Base-by-base conservation (phyloP, 495 filamentous ascomycete species). In the Friedmanniomyces endolithicus region DNA sequence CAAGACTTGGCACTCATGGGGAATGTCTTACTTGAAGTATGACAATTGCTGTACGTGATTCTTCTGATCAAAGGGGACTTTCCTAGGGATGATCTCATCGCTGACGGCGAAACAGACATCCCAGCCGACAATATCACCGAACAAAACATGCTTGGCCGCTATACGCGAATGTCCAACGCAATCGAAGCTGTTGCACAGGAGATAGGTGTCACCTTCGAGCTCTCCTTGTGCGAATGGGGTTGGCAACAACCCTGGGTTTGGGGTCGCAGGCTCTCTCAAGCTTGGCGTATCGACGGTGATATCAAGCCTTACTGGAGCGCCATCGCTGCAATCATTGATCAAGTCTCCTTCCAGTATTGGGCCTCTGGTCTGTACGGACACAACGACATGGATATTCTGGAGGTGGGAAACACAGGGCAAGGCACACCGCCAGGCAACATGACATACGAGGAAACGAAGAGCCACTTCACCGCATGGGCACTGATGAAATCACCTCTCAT, bases 281-380 rank as follows among this genome's bases (percentile, higher is more conserved):
- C 52, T 22, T 65, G 63, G 63, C 60, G 63, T 22, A 65, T 63
- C 22, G 53, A 43, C 23, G 51, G 35, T 16, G 63, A 65, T 35
- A 63, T 58, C 48, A 48, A 47, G 22, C 48, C 48, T 4, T 52
- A 25, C n/a, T 65, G 61, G 63, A 46, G 23, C 25, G 25, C 48
- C 1, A 16, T 64, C 25, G 59, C 54, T 1, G 24, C 58, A 16
- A 57, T 63, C 40, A 60, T 60, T 48, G 49, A 57, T 39, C 57
- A 57, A 23, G 48, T 50, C 2, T 31, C 24, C 11, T 63, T 54
- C 50, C 20, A 49, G 14, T 63, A 55, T 25, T 59, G 48, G 48
- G 48, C 56, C 39, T 39, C 40, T 16, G 50, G 55, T 33, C 60
- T 61, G 43, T 61, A 52, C 43, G 33, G 54, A 11, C 54, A 52